Evolutionary conservation across 495 filamentous ascomycete genomes (phyloP).

Genomic region (Polyplosphaeria fusca): DNA sequence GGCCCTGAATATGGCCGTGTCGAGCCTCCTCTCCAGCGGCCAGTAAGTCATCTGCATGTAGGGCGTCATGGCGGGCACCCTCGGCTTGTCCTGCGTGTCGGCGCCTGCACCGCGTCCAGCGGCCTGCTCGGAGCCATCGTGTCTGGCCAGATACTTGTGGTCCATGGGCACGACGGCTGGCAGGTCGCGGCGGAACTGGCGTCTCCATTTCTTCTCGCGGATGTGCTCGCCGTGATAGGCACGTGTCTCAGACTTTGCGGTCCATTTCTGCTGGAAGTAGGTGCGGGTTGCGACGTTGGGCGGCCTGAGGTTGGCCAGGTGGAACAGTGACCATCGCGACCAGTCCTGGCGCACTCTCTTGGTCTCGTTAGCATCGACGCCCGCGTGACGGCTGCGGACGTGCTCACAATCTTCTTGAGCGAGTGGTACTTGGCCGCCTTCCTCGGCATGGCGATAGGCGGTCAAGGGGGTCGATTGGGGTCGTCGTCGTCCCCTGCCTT

Average conservation of each 20-base stretch:
- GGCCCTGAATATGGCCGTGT: constrained; percentile 86
- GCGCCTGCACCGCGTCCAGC: constrained; percentile 76
- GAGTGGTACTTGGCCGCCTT: constrained; percentile 55
- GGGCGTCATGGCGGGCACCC: constrained; percentile 52
- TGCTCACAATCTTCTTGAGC: constrained; percentile 59
- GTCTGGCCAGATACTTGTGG: constrained; percentile 64
- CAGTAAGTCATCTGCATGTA: constrained; percentile 93
- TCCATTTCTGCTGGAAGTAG: constrained; percentile 98
- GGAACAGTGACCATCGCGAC: constrained; percentile 97
- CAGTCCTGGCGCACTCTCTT: constrained; percentile 95
- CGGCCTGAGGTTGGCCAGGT: constrained; percentile 56
- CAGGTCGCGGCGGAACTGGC: constrained; percentile 79
- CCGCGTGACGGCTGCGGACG: background rate
- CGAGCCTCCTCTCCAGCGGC: constrained; percentile 83
- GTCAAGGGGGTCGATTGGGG: background rate
- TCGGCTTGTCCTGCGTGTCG: constrained; percentile 17
- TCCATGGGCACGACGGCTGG: constrained; percentile 83
- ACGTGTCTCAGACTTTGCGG: constrained; percentile 73
- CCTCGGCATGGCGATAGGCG: constrained; percentile 42
- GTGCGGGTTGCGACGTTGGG: constrained; percentile 47
- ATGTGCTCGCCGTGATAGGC: constrained; percentile 94
- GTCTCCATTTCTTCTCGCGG: constrained; percentile 82
- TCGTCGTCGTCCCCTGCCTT: too few species aligned
- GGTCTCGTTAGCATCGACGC: constrained; percentile 26
- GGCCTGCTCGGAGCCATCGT: constrained; percentile 78